Percentiles rank a stretch among this genome's conserved stretches.
These are phyloP conservation scores for Tricholoma furcatifolium DNA, from an alignment of 768 basidiomycete species.

Conservation along the genomic window DNA sequence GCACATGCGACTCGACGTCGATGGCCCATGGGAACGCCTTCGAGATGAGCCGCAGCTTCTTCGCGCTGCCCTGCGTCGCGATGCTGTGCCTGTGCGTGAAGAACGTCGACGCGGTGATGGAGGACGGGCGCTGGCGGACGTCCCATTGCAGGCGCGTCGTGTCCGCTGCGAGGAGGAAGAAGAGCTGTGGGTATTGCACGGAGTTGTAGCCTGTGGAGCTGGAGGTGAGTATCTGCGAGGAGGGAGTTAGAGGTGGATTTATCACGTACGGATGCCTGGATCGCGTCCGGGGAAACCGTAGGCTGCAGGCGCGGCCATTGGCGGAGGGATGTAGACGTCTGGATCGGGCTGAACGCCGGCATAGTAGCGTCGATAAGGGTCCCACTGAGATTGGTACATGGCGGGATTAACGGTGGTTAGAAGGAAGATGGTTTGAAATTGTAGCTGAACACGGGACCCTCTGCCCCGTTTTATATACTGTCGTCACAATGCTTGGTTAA, in stretches of 20 bases:
- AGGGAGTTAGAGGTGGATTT: not conserved
- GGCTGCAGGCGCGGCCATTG: not conserved
- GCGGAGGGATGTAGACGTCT: conserved; percentile 9
- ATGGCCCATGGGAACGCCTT: conserved; percentile 67
- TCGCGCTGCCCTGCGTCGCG: conserved; percentile 36
- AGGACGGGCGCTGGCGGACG: not conserved
- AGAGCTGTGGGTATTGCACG: conserved; percentile 17
- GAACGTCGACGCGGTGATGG: conserved; percentile 11
- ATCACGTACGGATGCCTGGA: conserved; percentile 4
- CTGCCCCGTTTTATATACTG: too few species aligned
- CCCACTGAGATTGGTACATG: conserved; percentile 10
- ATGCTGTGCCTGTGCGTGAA: conserved; percentile 17
- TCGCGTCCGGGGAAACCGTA: conserved; percentile 2
- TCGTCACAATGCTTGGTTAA: too few species aligned
- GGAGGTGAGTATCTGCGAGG: not conserved
- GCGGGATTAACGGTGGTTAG: not conserved
- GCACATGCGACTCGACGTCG: conserved; percentile 42
- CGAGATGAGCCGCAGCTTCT: conserved; percentile 53
- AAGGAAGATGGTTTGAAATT: too few species aligned
- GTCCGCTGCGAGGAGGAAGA: conserved; percentile 14
- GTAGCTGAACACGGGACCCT: too few species aligned
- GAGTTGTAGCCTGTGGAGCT: conserved; percentile 5
- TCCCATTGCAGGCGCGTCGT: conserved; percentile 13
- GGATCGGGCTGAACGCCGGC: conserved; percentile 7
- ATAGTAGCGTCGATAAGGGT: conserved; percentile 2